These are phyloP conservation scores for Hypoxylon lenormandii DNA, from an alignment of 495 filamentous ascomycete species.

Conservation along the genomic window DNA sequence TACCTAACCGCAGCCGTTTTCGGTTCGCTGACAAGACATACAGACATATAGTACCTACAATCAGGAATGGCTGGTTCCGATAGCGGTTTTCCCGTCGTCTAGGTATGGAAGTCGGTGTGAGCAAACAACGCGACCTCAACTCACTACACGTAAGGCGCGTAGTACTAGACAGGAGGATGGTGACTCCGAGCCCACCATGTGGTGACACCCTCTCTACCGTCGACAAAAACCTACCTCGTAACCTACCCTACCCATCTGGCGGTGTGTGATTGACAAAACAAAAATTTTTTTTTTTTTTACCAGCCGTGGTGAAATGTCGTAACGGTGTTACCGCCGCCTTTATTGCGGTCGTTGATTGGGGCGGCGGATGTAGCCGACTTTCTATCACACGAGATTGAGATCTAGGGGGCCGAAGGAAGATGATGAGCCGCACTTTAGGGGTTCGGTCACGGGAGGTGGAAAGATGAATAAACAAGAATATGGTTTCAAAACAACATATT, in stretches of 20 bases:
- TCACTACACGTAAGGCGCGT: constrained; percentile 1
- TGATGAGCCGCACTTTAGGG: constrained; percentile 2
- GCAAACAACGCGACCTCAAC: constrained; percentile 1
- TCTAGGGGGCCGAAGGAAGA: background rate
- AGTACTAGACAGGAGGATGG: background rate
- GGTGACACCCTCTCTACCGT: background rate
- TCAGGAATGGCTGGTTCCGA: constrained; percentile 10
- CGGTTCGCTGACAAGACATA: no score
- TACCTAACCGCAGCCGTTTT: no score
- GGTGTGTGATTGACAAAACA: background rate
- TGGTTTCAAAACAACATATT: background rate
- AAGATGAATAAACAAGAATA: background rate
- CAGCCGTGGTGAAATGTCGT: constrained; percentile 16
- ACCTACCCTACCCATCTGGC: background rate
- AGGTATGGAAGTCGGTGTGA: background rate
- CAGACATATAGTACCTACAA: no score
- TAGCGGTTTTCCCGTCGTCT: no score
- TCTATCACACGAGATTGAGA: background rate
- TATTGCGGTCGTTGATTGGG: background rate
- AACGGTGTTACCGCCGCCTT: background rate
- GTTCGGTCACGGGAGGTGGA: background rate
- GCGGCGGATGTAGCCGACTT: background rate
- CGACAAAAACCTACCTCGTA: no score
- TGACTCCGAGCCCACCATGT: constrained; percentile 4
- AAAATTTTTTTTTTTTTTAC: no score